Base-by-base conservation (phyloP, 306 rosid species). In the Abrus pulchellus region DNA sequence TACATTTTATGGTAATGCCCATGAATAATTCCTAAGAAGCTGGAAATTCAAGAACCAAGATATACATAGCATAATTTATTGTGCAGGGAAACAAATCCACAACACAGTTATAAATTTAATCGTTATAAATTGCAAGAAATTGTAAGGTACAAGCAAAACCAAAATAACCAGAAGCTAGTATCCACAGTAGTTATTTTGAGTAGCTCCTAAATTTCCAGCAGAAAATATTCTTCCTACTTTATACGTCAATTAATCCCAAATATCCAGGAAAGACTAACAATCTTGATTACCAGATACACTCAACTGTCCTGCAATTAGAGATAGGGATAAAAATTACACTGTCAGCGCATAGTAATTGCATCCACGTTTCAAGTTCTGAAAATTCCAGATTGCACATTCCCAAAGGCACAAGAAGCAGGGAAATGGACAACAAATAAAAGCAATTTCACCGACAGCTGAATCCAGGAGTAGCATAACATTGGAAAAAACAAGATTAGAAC, bases 381-480 rank as follows among this genome's bases (percentile, higher is more conserved):
- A 69, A 61, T 38, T 69, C 60, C 68, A 76, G 33, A 75, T 38
- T 48, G 68, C 73, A 69, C 28, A 64, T 68, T 75, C 67, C 41
- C 29, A 41, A 50, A 49, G 65, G 10, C 48, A 40, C 53, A 60
- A 45, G 7, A 0, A 43, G 49, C 41, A 49, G 55, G 27, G 12
- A 14, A 45, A 34, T 50, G 3, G 8, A 57, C 47, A 36, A 82
- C 63, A 33, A 57, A 59, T 5, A 6, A 53, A 62, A 66, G 56
- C 20, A 50, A 28, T 66, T 71, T 11, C 12, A 36, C 36, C 53
- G 7, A 32, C n/a, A 59, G 72, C 13, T 32, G 44, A 68, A 49
- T 76, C 71, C 78, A 59, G 61, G 67, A 68, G 54, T 50, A 48
- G 50, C 76, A 68, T 38, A 82, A 57, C n/a, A 47, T 47, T 67